Base-by-base conservation (phyloP, 2,329 filamentous ascomycete genomes). In the Metarhizium sp. region DNA sequence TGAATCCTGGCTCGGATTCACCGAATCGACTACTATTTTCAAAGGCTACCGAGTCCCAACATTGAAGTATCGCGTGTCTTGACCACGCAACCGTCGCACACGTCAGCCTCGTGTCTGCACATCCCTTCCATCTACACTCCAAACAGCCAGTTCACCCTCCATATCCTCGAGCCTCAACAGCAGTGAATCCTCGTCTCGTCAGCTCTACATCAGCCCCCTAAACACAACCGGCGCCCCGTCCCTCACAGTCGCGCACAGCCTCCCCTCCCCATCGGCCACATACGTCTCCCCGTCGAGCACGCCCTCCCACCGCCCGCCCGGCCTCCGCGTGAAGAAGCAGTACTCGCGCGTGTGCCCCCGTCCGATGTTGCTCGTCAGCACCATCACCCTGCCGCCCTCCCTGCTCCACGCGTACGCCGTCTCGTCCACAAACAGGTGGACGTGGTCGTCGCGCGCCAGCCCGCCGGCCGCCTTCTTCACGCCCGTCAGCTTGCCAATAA, bases 401-500 rank as follows among this genome's bases (percentile, higher is more conserved):
- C 75, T 71, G 55, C 71, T 72, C 68, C 73, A 78, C 2, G 73
- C 75, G 58, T 78, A 78, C 0, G 69, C 74, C 13, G 67, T 72
- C 48, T 64, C 59, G 7, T 68, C 66, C 0, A 73, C 70, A 57
- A 75, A 73, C 2, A 78, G 59, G 55, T 76, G 73, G 5, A 61
- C 63, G 49, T 77, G 75, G 59, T 77, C 75, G 53, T 78, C 67
- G 14, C 59, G 68, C 2, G 66, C 67, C 16, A 78, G 67, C 1
- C 75, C 75, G 8, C 75, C 75, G 1, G 72, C 72, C 18, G 72
- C 63, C 67, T 67, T 73, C 14, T 77, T 75, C 13, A 78, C 71
- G 6, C 64, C 66, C 53, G 79, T 79, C 13, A 80, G 63, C 0
- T 61, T 53, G 16, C 59, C 54, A 50, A 64, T 75, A 45, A 73